A percentile compares a stretch with the other conserved stretches of the same genome.
phyloP scores from a whole-genome alignment of 2,329 filamentous ascomycete species.

The Epicoccum nigrum region DNA sequence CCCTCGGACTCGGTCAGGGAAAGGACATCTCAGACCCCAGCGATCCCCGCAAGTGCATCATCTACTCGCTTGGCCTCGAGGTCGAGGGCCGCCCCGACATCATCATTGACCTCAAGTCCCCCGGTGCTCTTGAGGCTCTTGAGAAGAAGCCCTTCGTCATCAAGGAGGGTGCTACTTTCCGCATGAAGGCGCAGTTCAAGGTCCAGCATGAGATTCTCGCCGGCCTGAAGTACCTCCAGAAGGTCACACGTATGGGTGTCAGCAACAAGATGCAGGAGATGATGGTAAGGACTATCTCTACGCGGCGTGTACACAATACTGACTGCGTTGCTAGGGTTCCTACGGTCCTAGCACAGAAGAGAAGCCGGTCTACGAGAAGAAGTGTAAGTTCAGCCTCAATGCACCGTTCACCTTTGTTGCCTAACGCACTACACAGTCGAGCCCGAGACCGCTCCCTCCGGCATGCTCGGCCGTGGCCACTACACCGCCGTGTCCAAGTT shows the following conservation, averaged over 20 bases:
- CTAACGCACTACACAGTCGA: conserved; percentile 65
- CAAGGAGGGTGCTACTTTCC: conserved; percentile 93
- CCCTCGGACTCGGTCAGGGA: conserved; percentile 79
- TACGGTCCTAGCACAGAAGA: conserved; percentile 92
- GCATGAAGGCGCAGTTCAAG: conserved; percentile 92
- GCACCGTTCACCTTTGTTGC: neutral
- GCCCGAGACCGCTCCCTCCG: conserved; percentile 87
- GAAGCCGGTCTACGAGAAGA: conserved; percentile 85
- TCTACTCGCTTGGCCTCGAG: conserved; percentile 87
- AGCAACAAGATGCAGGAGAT: conserved; percentile 95
- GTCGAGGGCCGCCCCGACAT: conserved; percentile 82
- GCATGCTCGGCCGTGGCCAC: conserved; percentile 86
- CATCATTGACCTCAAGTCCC: conserved; percentile 80
- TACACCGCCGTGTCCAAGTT: conserved; percentile 92
- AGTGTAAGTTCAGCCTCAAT: conserved; percentile 67
- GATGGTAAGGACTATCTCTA: conserved; percentile 69
- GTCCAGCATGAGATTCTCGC: conserved; percentile 97
- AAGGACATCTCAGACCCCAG: conserved; percentile 60
- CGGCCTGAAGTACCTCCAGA: conserved; percentile 93
- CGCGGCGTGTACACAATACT: conserved; percentile 6
- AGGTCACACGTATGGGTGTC: conserved; percentile 88
- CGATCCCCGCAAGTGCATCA: conserved; percentile 90
- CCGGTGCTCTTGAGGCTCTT: conserved; percentile 75
- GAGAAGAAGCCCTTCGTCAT: conserved; percentile 96
- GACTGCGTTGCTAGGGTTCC: conserved; percentile 68